phyloP scores from a whole-genome alignment of 371 early-diverging fungal species.

The Lichtheimia ramosa region DNA sequence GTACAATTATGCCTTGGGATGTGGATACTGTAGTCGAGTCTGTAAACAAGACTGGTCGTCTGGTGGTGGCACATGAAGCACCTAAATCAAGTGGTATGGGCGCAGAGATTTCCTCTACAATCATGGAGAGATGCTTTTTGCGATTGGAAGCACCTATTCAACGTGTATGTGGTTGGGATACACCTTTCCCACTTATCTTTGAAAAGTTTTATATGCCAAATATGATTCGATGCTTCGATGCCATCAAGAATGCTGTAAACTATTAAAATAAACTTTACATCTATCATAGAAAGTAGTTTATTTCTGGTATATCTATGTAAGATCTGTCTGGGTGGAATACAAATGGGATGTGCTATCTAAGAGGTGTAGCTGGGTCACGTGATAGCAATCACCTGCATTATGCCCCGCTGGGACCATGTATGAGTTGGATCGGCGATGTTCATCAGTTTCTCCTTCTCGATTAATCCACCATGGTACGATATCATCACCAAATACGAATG shows the following conservation, averaged over 20 bases:
- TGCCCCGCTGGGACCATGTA: too few species aligned
- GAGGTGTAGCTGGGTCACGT: too few species aligned
- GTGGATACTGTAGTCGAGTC: slow-evolving; percentile 89
- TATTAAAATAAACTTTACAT: too few species aligned
- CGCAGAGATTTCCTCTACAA: slow-evolving; percentile 91
- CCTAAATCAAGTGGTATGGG: slow-evolving; percentile 93
- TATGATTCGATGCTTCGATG: slow-evolving; percentile 85
- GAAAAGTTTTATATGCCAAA: slow-evolving; percentile 95
- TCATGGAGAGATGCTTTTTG: slow-evolving; percentile 87
- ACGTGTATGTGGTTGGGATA: slow-evolving; percentile 89
- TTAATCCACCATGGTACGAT: slow-evolving; percentile 1
- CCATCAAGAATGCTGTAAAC: slow-evolving; percentile 75
- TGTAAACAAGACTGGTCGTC: slow-evolving; percentile 94
- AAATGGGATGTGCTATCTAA: too few species aligned
- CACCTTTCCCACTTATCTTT: slow-evolving; percentile 95
- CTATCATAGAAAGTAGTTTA: too few species aligned
- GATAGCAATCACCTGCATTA: too few species aligned
- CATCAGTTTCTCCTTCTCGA: neutral
- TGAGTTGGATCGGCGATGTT: too few species aligned
- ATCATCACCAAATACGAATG: neutral
- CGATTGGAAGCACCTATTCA: slow-evolving; percentile 85
- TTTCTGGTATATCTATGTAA: too few species aligned
- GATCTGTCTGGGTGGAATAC: too few species aligned
- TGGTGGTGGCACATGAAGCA: slow-evolving; percentile 95
- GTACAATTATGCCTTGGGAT: slow-evolving; percentile 94